A percentile compares a stretch with the other conserved stretches of the same genome.
Conservation (phyloP, 129 eudicot species). For the Helianthus tuberosus region DNA sequence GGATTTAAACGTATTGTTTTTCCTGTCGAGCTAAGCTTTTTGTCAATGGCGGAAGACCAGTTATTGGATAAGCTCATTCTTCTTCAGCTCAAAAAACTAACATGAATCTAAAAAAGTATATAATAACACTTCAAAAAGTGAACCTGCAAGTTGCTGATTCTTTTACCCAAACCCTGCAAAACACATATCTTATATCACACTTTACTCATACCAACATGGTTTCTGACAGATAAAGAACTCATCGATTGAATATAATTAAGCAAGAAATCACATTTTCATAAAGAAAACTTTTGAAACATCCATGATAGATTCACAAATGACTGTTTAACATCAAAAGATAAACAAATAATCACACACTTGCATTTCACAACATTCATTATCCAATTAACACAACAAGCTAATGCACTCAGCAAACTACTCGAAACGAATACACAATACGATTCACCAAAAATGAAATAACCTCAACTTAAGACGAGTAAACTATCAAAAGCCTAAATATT, state of each 20-base stretch:
- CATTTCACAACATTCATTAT: slow-evolving; percentile 2
- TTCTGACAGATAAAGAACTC: slow-evolving; percentile 10
- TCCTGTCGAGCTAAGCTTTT: slow-evolving; percentile 44
- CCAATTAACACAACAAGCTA: not conserved
- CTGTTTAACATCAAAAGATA: slow-evolving; percentile 13
- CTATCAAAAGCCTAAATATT: slow-evolving; percentile 11
- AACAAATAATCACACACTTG: slow-evolving; percentile 9
- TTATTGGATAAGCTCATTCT: slow-evolving; percentile 76
- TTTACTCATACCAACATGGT: not conserved
- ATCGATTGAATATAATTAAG: slow-evolving; percentile 3
- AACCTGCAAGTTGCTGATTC: slow-evolving; percentile 19
- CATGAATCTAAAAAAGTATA: slow-evolving; percentile 27
- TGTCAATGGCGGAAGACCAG: slow-evolving; percentile 60
- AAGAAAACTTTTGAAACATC: not conserved
- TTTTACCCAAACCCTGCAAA: slow-evolving; percentile 56
- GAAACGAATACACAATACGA: not conserved
- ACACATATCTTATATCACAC: slow-evolving; percentile 15
- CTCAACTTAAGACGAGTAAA: slow-evolving; percentile 20
- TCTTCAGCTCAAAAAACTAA: slow-evolving; percentile 19
- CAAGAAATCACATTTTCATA: not conserved
- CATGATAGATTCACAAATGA: slow-evolving; percentile 10
- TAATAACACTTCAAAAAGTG: slow-evolving; percentile 11
- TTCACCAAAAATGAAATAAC: slow-evolving; percentile 6
- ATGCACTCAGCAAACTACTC: slow-evolving; percentile 8
- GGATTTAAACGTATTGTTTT: slow-evolving; percentile 71